Evolutionary conservation across 441 rosid genomes (phyloP).

Genomic region (Eutrema salsugineum): DNA sequence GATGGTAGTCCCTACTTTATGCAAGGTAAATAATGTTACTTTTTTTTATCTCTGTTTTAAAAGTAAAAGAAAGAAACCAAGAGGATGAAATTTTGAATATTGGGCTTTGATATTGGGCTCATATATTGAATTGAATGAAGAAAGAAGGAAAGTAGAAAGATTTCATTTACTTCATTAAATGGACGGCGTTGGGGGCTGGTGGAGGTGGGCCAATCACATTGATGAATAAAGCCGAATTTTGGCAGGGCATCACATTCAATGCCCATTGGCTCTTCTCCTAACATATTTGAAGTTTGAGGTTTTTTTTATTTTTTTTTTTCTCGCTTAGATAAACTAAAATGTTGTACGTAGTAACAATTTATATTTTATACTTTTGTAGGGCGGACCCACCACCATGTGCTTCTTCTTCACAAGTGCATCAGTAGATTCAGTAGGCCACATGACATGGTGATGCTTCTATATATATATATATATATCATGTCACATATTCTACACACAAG

Average conservation of each 20-base stretch:
- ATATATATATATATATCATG: neutral
- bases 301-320: neutral
- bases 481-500: neutral
- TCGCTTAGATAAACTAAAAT: neutral
- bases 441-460: neutral
- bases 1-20: neutral
- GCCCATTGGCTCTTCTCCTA: conserved; percentile 12
- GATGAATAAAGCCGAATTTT: conserved; percentile 1
- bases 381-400: neutral
- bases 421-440: neutral
- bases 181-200: conserved; percentile 9
- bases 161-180: conserved; percentile 11
- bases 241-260: neutral
- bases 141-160: neutral
- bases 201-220: conserved; percentile 1
- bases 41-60: neutral
- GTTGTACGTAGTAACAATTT: neutral
- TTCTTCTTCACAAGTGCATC: neutral
- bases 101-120: conserved; percentile 18
- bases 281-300: conserved; percentile 9
- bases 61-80: neutral
- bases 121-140: neutral
- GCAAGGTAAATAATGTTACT: neutral
- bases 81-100: neutral
- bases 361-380: neutral